phyloP scores from a whole-genome alignment of 2,329 filamentous ascomycete species.

The Arachnopeziza araneosa region DNA sequence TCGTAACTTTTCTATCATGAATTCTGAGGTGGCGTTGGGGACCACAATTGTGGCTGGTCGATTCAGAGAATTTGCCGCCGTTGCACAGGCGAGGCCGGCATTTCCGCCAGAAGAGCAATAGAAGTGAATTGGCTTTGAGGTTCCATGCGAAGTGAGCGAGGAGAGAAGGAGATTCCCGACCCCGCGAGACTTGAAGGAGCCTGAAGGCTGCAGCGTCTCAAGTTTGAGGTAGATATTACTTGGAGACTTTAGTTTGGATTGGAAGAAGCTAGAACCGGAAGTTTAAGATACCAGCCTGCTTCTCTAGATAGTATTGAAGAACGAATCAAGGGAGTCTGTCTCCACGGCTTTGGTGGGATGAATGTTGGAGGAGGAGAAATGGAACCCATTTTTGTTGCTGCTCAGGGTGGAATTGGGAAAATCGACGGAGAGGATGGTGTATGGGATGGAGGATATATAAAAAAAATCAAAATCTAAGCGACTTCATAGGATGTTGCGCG shows the following conservation, averaged over 20 bases:
- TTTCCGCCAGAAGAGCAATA: slow-evolving; percentile 72
- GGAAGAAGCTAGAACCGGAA: neutral
- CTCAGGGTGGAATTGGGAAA: neutral
- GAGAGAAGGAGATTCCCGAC: slow-evolving; percentile 62
- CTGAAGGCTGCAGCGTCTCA: slow-evolving; percentile 77
- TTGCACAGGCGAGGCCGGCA: slow-evolving; percentile 75
- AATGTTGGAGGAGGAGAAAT: neutral
- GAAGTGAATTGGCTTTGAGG: slow-evolving; percentile 51
- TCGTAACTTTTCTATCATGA: slow-evolving; percentile 67
- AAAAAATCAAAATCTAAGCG: neutral
- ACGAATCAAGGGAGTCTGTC: slow-evolving; percentile 22
- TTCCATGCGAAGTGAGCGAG: neutral
- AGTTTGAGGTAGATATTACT: slow-evolving; percentile 74
- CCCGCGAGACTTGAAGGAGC: slow-evolving; percentile 80
- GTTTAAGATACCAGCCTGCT: slow-evolving; percentile 25
- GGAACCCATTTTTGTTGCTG: slow-evolving; percentile 16
- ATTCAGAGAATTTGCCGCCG: slow-evolving; percentile 58
- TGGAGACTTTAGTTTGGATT: neutral
- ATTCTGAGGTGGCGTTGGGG: slow-evolving; percentile 55
- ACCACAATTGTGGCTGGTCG: slow-evolving; percentile 71
- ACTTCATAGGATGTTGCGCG: neutral
- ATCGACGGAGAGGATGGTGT: too few relatives aligned
- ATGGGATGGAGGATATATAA: neutral
- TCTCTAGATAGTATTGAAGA: slow-evolving; percentile 23
- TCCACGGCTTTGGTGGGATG: slow-evolving; percentile 20